Evolutionary conservation across 2,329 filamentous ascomycete genomes (phyloP).

Genomic region (Xylaria sp.): DNA sequence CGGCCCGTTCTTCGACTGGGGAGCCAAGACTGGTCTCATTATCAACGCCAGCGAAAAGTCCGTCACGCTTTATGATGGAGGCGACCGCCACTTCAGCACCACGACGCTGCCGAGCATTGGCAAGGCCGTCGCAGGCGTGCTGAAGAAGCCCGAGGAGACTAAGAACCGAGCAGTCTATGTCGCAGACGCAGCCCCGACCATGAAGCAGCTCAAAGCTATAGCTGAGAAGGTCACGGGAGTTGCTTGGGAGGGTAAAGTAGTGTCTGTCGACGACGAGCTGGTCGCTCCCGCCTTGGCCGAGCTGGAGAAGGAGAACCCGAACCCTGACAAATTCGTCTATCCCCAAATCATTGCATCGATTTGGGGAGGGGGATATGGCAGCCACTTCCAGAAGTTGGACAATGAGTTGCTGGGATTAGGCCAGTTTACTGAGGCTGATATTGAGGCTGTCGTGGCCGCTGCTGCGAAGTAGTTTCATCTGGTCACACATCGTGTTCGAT

Average conservation of each 20-base stretch:
- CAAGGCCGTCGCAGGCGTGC: slow-evolving; percentile 59
- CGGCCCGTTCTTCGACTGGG: slow-evolving; percentile 52
- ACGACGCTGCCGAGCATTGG: slow-evolving; percentile 61
- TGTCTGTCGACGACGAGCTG: slow-evolving; percentile 46
- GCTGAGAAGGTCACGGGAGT: slow-evolving; percentile 42
- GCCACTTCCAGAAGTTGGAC: slow-evolving; percentile 48
- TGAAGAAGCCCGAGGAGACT: slow-evolving; percentile 59
- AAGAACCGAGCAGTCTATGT: slow-evolving; percentile 63
- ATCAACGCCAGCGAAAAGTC: slow-evolving; percentile 38
- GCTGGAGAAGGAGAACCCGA: slow-evolving; percentile 48
- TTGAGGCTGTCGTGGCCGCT: slow-evolving; percentile 42
- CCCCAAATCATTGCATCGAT: slow-evolving; percentile 49
- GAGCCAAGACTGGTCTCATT: slow-evolving; percentile 35
- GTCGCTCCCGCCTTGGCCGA: slow-evolving; percentile 47
- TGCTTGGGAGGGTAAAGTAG: slow-evolving; percentile 44
- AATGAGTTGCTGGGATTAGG: slow-evolving; percentile 55
- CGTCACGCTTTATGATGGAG: slow-evolving; percentile 62
- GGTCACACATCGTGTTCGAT: not conserved
- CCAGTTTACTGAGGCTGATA: slow-evolving; percentile 49
- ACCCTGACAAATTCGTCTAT: slow-evolving; percentile 41
- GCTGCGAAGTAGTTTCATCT: slow-evolving; percentile 18
- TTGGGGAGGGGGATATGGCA: slow-evolving; percentile 51
- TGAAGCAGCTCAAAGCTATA: slow-evolving; percentile 60
- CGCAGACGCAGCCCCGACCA: slow-evolving; percentile 52
- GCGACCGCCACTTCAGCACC: slow-evolving; percentile 57